Evolutionary conservation across 495 filamentous ascomycete species (phyloP), one percentile per base, ranked within the genome.

Genomic region (Aspergillus asperescens): DNA sequence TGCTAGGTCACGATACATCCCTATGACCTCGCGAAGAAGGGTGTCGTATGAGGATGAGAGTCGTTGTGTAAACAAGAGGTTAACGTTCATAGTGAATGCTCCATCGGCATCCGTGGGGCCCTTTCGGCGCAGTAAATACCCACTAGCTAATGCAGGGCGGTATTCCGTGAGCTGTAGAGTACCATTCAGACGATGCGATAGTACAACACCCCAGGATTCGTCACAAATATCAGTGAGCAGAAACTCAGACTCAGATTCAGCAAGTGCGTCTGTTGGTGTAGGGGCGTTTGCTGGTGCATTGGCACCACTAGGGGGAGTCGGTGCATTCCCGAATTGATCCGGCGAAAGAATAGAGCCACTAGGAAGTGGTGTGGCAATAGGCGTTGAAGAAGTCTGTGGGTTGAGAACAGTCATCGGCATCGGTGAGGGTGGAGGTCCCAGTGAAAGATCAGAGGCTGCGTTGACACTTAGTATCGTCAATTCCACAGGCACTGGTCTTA

Each of bases 181-280:
- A 58, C 81, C 84, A 64, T 84, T 84, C 15, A 89, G 76, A n/a
- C 84, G 78, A 63, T 90, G 85, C 0, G 71, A 73, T 38, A 90
- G 71, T 13, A 95, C 69, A 18, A 90, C 79, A 23, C 82, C 84
- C 88, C 88, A 96, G 2, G 82, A 86, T 47, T 90, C 85, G 49
- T 97, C 91, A 18, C 80, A 80, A 24, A 82, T 62, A 61, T 97
- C 91, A 5, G 88, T 68, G 6, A 98, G 78, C 13, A 83, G 78
- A 6, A 88, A 78, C 37, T 94, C 88, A 0, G 79, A 74, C 43
- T 94, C 90, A 1, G 80, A 64, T 37, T 89, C 82, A 3, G 65
- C 44, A 15, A 72, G 62, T 19, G 68, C 69, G 10, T 81, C 79
- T 12, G 77, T 79, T 0, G 84, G 76, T 0, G 82, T 82, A 5